A percentile compares a stretch with the other conserved stretches of the same genome.
Conservation (phyloP, 768 basidiomycete species). For the Dentipellis sp. region DNA sequence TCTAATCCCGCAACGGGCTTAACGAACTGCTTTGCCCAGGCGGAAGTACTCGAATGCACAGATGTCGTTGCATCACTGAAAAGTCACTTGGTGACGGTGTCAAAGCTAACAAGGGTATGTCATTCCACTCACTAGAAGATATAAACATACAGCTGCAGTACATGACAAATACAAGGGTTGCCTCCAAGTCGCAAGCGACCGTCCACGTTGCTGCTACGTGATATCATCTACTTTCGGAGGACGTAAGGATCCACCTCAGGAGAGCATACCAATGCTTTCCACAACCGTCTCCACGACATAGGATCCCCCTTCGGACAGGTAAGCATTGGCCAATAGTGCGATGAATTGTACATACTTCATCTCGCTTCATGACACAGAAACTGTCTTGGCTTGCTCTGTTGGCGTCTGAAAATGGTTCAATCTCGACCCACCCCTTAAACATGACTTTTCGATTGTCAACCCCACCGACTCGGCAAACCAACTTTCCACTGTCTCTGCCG, state of each 20-base stretch:
- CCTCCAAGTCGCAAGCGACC: too few species aligned
- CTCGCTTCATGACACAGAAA: conserved; percentile 63
- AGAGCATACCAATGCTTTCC: conserved; percentile 53
- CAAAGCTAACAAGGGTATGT: too few species aligned
- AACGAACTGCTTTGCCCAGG: too few species aligned
- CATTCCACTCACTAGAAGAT: too few species aligned
- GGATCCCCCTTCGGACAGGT: conserved; percentile 52
- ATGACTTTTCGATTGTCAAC: conserved; percentile 52
- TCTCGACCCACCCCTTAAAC: conserved; percentile 68
- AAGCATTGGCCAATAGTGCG: neutral
- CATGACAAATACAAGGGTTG: too few species aligned
- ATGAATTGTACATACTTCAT: conserved; percentile 38
- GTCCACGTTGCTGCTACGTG: too few species aligned
- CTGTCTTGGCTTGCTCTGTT: conserved; percentile 37
- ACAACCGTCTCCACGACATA: conserved; percentile 69
- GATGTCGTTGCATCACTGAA: too few species aligned
- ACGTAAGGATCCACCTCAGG: conserved; percentile 51
- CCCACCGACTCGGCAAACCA: conserved; percentile 45
- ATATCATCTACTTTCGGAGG: conserved; percentile 11
- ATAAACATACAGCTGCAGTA: too few species aligned
- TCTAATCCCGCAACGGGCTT: too few species aligned
- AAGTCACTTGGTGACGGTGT: too few species aligned
- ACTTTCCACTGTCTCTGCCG: conserved; percentile 2
- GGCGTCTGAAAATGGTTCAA: conserved; percentile 48
- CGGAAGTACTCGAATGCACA: too few species aligned